Percentiles rank a stretch among this genome's conserved stretches.
phyloP scores from a whole-genome alignment of 169 alveolate genomes.

The Plasmodium vinckei region DNA sequence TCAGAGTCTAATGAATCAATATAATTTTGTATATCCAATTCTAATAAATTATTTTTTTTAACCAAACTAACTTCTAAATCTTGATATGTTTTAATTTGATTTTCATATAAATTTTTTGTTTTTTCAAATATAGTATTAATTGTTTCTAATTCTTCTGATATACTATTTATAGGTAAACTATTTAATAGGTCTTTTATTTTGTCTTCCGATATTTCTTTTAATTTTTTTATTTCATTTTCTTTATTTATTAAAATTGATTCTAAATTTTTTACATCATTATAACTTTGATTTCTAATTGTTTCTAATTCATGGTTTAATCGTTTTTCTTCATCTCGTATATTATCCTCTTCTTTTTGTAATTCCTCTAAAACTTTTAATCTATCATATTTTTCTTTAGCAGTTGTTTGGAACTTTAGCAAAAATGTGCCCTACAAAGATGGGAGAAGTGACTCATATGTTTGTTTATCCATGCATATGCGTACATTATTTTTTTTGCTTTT shows the following conservation, averaged over 20 bases:
- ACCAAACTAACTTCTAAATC: conserved; percentile 45
- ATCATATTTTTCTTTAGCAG: conserved; percentile 33
- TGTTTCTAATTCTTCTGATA: conserved; percentile 47
- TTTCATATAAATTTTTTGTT: conserved; percentile 64
- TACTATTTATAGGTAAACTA: conserved; percentile 35
- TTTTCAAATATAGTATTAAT: conserved; percentile 50
- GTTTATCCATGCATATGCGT: neutral
- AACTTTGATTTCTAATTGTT: conserved; percentile 37
- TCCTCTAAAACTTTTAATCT: conserved; percentile 13
- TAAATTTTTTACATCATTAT: conserved; percentile 30
- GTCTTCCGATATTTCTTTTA: conserved; percentile 35
- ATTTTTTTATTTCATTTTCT: conserved; percentile 34
- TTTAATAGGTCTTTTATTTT: conserved; percentile 29
- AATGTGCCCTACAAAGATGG: conserved; percentile 17
- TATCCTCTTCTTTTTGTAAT: conserved; percentile 59
- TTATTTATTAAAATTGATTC: conserved; percentile 23
- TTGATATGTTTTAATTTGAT: conserved; percentile 50
- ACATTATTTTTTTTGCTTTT: neutral
- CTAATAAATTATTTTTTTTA: conserved; percentile 38
- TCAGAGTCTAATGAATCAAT: conserved; percentile 38
- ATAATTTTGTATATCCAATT: conserved; percentile 49
- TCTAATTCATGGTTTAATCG: conserved; percentile 67
- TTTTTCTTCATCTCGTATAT: conserved; percentile 55
- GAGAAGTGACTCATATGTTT: neutral
- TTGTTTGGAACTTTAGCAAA: conserved; percentile 53